Base-by-base conservation (phyloP, 352 stramenopile genomes). In the Phytophthora agathidicida region DNA sequence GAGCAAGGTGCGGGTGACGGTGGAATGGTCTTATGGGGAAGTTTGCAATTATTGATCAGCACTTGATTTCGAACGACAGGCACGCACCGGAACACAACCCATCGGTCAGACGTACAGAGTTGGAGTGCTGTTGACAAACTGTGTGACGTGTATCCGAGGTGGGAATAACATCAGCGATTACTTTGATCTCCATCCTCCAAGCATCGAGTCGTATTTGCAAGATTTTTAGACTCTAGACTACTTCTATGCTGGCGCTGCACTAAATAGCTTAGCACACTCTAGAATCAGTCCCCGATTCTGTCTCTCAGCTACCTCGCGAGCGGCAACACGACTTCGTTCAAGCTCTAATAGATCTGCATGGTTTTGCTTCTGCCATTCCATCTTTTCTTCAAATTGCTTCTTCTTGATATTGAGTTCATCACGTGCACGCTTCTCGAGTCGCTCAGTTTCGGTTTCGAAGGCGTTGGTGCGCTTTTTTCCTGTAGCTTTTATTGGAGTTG, bases 101-200 rank as follows among this genome's bases (percentile, higher is more conserved):
- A 28, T 57, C 5, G 24, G 26, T 6, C n/a, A 36, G 24, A 57
- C 41, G 36, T 48, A 57, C 14, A 7, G 35, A 10, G 26, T 47
- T 31, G 48, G 36, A 24, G 48, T 35, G 13, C 28, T 57, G 17
- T 33, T 57, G 5, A 57, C 35, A 1, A 57, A 57, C 26, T 48
- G 48, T 19, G 36, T 57, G n/a, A 57, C 35, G 10, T 57, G 48
- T 38, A 3, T 24, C 31, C 27, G 48, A 19, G n/a, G n/a, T n/a
- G 36, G 26, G 9, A 57, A 57, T 17, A 57, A 7, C 17, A 27
- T 48, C 6, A 57, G 28, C 16, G 35, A 57, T 26, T 57, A 41
- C 48, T 57, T 57, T n/a, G n/a, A 17, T 2, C 7, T 55, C 9
- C 6, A 14, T 17, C 47, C 33, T 38, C 47, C 47, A 38, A 55